A percentile compares a stretch with the other conserved stretches of the same genome.
These are phyloP conservation scores for Senna siamea DNA, from an alignment of 306 rosid genomes.

Conservation along the genomic window DNA sequence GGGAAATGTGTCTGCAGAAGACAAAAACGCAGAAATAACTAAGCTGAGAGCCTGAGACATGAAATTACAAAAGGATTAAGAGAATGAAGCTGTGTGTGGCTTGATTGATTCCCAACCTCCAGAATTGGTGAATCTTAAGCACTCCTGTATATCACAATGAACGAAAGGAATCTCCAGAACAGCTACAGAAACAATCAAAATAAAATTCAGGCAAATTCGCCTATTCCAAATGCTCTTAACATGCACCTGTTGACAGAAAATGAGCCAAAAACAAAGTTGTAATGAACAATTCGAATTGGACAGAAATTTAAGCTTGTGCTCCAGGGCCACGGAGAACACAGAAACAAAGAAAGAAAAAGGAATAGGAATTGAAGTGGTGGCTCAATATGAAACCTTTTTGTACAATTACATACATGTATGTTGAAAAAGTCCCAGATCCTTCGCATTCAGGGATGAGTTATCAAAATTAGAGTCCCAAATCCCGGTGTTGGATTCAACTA, in stretches of 20 bases:
- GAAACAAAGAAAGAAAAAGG: not conserved
- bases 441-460: conserved; percentile 43
- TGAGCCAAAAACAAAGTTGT: conserved; percentile 8
- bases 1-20: conserved; percentile 50
- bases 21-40: conserved; percentile 27
- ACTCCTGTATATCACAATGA: conserved; percentile 34
- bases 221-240: conserved; percentile 27
- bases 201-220: conserved; percentile 27
- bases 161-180: conserved; percentile 37
- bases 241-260: conserved; percentile 44
- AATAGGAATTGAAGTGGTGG: conserved; percentile 31
- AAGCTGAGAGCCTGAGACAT: conserved; percentile 18
- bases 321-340: not conserved
- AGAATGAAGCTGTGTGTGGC: conserved; percentile 24
- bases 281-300: conserved; percentile 25
- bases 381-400: conserved; percentile 44
- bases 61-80: conserved; percentile 35
- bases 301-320: conserved; percentile 21
- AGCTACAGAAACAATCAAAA: conserved; percentile 23
- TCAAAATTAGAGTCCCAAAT: conserved; percentile 33
- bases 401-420: conserved; percentile 23
- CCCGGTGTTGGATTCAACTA: conserved; percentile 13
- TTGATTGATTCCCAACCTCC: conserved; percentile 30
- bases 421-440: conserved; percentile 56
- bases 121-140: conserved; percentile 25